Conservation (phyloP, 345 rosid genomes). For the Acer yangbiense region DNA sequence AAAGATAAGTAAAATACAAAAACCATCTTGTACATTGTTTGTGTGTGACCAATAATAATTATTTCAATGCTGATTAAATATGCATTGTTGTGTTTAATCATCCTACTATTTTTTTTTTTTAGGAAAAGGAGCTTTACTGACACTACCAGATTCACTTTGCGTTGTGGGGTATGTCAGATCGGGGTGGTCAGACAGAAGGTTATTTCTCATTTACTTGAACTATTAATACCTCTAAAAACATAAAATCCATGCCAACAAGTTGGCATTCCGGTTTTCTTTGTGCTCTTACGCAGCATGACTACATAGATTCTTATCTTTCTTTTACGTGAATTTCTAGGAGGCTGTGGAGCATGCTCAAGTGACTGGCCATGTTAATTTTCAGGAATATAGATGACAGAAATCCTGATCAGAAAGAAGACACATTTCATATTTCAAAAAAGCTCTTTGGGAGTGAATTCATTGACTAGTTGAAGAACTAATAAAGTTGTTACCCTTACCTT, state of each 20-base stretch:
- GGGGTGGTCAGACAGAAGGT: conserved; percentile 95
- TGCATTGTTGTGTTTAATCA: background rate
- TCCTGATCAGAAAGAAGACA: background rate
- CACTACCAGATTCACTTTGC: conserved; percentile 80
- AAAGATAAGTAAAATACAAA: too few relatives aligned
- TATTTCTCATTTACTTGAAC: background rate
- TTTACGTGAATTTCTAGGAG: conserved; percentile 48
- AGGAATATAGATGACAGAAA: conserved; percentile 64
- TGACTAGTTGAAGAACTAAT: background rate
- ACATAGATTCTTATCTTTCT: too few relatives aligned
- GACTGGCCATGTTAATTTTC: conserved; percentile 92
- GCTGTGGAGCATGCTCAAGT: conserved; percentile 94
- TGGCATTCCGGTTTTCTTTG: background rate
- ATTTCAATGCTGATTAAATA: background rate
- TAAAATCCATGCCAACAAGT: background rate
- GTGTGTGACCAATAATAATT: too few relatives aligned
- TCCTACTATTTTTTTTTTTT: conserved; percentile 10
- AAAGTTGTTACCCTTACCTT: background rate
- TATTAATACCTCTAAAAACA: background rate
- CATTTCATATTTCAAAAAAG: background rate
- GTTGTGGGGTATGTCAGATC: conserved; percentile 94
- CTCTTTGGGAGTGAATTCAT: background rate
- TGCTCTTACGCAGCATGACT: background rate
- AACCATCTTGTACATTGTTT: too few relatives aligned
- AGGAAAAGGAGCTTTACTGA: conserved; percentile 88